These are phyloP conservation scores for Verticillium dahliae DNA, from an alignment of 2,329 filamentous ascomycete species.

Conservation along the genomic window DNA sequence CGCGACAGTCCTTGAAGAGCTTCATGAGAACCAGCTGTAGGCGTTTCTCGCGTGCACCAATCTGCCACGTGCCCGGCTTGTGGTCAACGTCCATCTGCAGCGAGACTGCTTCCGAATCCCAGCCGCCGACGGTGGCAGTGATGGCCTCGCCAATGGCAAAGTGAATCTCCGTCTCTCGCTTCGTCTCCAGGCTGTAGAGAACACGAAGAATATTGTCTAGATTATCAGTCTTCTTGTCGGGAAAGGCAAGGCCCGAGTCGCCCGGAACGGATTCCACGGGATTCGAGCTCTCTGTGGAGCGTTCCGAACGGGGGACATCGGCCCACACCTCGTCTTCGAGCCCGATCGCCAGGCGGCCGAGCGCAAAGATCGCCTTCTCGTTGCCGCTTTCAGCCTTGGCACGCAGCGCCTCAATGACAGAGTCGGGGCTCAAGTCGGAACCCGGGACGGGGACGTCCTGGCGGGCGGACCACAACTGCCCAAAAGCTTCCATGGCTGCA, in stretches of 20 bases:
- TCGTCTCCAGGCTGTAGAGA: constrained; percentile 73
- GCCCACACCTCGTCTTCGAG: constrained; percentile 28
- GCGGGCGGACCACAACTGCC: constrained; percentile 40
- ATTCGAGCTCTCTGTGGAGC: not conserved
- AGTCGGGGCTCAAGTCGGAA: constrained; percentile 21
- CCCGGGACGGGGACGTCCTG: constrained; percentile 21
- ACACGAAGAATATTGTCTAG: constrained; percentile 39
- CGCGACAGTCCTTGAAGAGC: constrained; percentile 69
- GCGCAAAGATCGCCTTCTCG: constrained; percentile 71
- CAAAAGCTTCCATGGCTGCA: constrained; percentile 33
- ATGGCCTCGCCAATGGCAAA: constrained; percentile 89
- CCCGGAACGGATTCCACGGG: not conserved
- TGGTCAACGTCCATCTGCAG: constrained; percentile 69
- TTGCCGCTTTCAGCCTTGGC: constrained; percentile 71
- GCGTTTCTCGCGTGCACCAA: constrained; percentile 7
- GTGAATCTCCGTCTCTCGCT: constrained; percentile 79
- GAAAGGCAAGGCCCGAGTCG: not conserved
- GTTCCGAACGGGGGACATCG: constrained; percentile 1
- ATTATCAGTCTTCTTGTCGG: constrained; percentile 1
- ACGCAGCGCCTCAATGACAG: constrained; percentile 56
- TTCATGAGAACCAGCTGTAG: constrained; percentile 53
- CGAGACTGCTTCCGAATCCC: constrained; percentile 74
- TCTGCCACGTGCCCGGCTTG: constrained; percentile 34
- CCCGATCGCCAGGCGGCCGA: constrained; percentile 70
- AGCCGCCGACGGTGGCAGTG: constrained; percentile 69